Conservation (phyloP, 2,329 filamentous ascomycete species). For the Cordyceps farinosa region DNA sequence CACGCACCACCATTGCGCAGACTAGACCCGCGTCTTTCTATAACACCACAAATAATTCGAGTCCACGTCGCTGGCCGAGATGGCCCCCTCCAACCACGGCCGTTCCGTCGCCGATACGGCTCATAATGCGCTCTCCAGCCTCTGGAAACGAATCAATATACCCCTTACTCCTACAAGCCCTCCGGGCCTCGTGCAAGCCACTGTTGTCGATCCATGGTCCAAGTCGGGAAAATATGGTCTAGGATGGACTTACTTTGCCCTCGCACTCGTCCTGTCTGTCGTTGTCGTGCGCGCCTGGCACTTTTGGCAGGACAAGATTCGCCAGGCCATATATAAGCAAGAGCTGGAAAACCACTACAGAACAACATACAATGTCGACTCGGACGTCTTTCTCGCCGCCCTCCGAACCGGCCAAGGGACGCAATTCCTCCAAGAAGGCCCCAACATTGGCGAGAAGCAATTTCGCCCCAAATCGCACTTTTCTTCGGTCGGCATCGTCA, state of each 20-base stretch:
- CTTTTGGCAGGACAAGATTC: conserved; percentile 89
- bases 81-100: background rate
- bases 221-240: conserved; percentile 81
- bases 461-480: conserved; percentile 68
- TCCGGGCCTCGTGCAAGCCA: conserved; percentile 58
- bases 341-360: conserved; percentile 65
- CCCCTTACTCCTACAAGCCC: conserved; percentile 58
- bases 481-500: conserved; percentile 69
- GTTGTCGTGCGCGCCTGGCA: conserved; percentile 75
- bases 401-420: conserved; percentile 53
- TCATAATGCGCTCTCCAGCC: conserved; percentile 29
- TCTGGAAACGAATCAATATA: conserved; percentile 57
- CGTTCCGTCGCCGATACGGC: background rate
- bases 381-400: conserved; percentile 43
- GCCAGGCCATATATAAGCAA: conserved; percentile 84
- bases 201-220: conserved; percentile 72
- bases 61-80: conserved; percentile 8
- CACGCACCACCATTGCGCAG: background rate
- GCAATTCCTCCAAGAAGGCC: conserved; percentile 71
- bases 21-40: background rate
- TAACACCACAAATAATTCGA: background rate
- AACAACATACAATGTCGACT: conserved; percentile 48
- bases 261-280: conserved; percentile 66
- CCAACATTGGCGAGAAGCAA: conserved; percentile 51
- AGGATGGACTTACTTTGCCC: conserved; percentile 84